phyloP scores from a whole-genome alignment of 164 flowering plant genomes.

The Chimonanthus salicifolius region DNA sequence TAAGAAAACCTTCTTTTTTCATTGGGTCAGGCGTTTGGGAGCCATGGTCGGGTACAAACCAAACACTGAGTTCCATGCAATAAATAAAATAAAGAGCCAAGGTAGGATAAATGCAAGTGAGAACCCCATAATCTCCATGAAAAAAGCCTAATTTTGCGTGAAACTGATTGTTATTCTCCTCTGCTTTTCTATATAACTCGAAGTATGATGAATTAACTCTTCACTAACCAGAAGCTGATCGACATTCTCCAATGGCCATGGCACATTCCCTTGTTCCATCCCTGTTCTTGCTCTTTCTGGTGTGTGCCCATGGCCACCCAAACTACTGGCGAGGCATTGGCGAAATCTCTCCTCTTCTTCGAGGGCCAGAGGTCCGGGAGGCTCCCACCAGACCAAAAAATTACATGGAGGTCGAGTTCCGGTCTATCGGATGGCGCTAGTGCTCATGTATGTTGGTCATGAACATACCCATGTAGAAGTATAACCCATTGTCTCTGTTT shows the following conservation, averaged over 20 bases:
- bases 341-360: conserved; percentile 66
- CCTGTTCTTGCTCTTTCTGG: conserved; percentile 6
- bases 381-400: conserved; percentile 38
- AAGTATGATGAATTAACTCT: neutral
- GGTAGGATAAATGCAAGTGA: neutral
- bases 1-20: conserved; percentile 1
- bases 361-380: conserved; percentile 83
- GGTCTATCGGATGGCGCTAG: conserved; percentile 54
- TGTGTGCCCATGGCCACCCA: conserved; percentile 29
- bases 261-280: conserved; percentile 10
- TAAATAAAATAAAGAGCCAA: neutral
- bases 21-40: conserved; percentile 2
- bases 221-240: neutral
- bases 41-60: conserved; percentile 16
- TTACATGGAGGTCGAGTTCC: conserved; percentile 61
- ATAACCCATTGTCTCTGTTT: neutral
- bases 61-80: neutral
- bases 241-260: conserved; percentile 8
- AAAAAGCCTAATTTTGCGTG: conserved; percentile 21
- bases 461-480: neutral
- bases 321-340: conserved; percentile 66
- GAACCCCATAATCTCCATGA: neutral
- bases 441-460: conserved; percentile 32
- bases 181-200: neutral
- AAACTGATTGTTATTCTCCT: conserved; percentile 3